Conservation (phyloP, 2,329 filamentous ascomycete species). For the Penicillium sp. region DNA sequence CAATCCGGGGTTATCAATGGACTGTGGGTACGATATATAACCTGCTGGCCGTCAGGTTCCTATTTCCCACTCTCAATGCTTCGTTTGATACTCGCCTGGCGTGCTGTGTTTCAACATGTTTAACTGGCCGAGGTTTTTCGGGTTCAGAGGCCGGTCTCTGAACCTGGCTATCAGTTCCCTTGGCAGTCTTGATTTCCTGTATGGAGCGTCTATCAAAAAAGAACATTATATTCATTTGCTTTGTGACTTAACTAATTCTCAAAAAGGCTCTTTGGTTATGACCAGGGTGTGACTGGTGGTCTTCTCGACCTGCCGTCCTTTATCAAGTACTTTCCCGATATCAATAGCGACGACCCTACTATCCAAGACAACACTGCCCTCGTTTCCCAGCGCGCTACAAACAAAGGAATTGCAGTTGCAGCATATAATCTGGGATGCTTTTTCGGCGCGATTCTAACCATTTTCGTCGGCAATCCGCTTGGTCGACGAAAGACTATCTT, state of each 20-base stretch:
- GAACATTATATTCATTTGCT: not conserved
- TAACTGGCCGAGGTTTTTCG: slow-evolving; percentile 33
- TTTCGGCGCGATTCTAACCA: slow-evolving; percentile 51
- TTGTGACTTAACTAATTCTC: slow-evolving; percentile 13
- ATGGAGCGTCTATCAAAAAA: slow-evolving; percentile 5
- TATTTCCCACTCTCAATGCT: slow-evolving; percentile 4
- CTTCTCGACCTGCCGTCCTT: slow-evolving; percentile 47
- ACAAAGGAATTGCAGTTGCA: slow-evolving; percentile 44
- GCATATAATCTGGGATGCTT: slow-evolving; percentile 55
- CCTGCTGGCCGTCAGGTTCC: slow-evolving; percentile 10
- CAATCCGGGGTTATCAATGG: slow-evolving; percentile 19
- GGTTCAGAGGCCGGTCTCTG: slow-evolving; percentile 31
- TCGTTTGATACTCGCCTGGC: slow-evolving; percentile 11
- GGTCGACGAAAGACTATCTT: slow-evolving; percentile 27
- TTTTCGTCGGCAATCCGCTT: slow-evolving; percentile 50
- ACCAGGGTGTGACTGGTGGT: slow-evolving; percentile 48
- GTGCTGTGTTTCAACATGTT: slow-evolving; percentile 30
- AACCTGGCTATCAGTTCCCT: slow-evolving; percentile 47
- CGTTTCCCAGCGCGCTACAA: slow-evolving; percentile 23
- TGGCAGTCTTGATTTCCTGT: slow-evolving; percentile 48
- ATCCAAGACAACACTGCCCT: not conserved
- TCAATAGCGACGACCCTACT: slow-evolving; percentile 21
- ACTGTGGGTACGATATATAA: slow-evolving; percentile 27
- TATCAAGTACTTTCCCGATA: slow-evolving; percentile 43
- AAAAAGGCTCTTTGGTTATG: slow-evolving; percentile 41